Evolutionary conservation across 768 basidiomycete species (phyloP).

Genomic region (Boletellus sp.): DNA sequence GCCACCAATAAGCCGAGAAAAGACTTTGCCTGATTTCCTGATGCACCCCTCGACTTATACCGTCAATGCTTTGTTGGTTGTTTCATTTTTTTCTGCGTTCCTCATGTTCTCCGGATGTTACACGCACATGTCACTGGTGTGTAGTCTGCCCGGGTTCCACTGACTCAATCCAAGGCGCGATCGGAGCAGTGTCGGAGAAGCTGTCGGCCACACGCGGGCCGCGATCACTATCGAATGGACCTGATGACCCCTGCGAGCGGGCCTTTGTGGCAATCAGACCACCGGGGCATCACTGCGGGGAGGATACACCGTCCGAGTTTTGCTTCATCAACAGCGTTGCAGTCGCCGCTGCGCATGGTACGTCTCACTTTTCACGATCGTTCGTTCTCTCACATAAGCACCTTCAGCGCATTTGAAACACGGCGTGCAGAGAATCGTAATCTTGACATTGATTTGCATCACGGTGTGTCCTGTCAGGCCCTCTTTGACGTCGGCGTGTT

Average conservation of each 20-base stretch:
- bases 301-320: slow-evolving; percentile 86
- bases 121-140: neutral
- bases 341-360: slow-evolving; percentile 88
- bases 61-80: slow-evolving; percentile 40
- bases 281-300: slow-evolving; percentile 93
- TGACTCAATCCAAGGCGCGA: slow-evolving; percentile 73
- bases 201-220: slow-evolving; percentile 37
- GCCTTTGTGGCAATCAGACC: slow-evolving; percentile 87
- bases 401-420: slow-evolving; percentile 76
- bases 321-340: slow-evolving; percentile 95
- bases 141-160: slow-evolving; percentile 77
- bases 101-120: neutral
- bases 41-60: slow-evolving; percentile 84
- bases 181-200: slow-evolving; percentile 84
- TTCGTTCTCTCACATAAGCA: neutral
- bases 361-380: slow-evolving; percentile 8
- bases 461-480: slow-evolving; percentile 20
- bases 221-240: slow-evolving; percentile 6
- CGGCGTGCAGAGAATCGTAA: slow-evolving; percentile 70
- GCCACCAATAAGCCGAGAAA: too few species aligned
- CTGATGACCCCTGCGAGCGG: slow-evolving; percentile 24
- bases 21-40: too few species aligned
- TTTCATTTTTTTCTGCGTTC: neutral
- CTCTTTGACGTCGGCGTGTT: neutral
- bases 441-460: slow-evolving; percentile 73